phyloP scores from a whole-genome alignment of 106 monocot species.

The Acorus gramineus region DNA sequence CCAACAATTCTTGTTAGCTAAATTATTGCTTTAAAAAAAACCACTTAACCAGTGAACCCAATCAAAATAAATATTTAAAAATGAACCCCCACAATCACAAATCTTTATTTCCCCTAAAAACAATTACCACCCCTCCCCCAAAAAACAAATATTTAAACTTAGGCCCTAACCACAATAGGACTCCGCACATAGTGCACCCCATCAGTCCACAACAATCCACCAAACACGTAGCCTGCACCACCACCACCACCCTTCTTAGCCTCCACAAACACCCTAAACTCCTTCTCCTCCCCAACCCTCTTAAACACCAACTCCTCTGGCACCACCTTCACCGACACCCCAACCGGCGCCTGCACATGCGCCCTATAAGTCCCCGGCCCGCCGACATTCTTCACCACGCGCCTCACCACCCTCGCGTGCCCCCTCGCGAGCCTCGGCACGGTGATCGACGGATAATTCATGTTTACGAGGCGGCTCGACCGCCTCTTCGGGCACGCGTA shows the following conservation, averaged over 20 bases:
- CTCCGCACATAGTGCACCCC: conserved; percentile 30
- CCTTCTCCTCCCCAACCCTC: conserved; percentile 34
- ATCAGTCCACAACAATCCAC: conserved; percentile 29
- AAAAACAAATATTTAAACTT: too few species aligned
- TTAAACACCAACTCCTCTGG: conserved; percentile 24
- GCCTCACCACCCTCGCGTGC: conserved; percentile 5
- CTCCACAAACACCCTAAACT: conserved; percentile 24
- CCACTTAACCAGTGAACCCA: too few species aligned
- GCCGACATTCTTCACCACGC: conserved; percentile 64
- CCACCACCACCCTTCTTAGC: background rate
- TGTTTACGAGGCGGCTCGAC: conserved; percentile 13
- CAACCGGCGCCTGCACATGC: conserved; percentile 14
- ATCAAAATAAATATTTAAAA: too few species aligned
- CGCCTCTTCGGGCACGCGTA: conserved; percentile 27
- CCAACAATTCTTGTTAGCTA: too few species aligned
- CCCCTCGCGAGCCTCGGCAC: conserved; percentile 9
- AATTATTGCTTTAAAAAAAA: too few species aligned
- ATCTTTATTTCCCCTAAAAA: too few species aligned
- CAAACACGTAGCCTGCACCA: conserved; percentile 25
- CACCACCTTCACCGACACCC: conserved; percentile 30
- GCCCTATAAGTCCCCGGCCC: conserved; percentile 29
- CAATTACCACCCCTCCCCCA: too few species aligned
- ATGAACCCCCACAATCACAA: too few species aligned
- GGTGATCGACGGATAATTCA: conserved; percentile 72
- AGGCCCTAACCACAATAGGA: conserved; percentile 9